Base-by-base conservation (phyloP, 441 rosid genomes). In the Melastoma candidum region DNA sequence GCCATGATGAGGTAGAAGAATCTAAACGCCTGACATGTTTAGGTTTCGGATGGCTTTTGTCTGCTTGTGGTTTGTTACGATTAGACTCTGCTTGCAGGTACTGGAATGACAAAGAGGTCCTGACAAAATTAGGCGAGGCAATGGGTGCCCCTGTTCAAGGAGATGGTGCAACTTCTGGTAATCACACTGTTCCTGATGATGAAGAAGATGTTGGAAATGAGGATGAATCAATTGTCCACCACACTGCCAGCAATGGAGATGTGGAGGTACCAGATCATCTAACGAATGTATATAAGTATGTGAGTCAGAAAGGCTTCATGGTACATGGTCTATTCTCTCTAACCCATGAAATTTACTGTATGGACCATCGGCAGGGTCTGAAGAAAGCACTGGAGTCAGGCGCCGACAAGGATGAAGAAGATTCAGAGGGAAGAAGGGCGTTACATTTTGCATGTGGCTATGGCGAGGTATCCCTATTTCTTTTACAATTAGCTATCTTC, bases 371-470 rank as follows among this genome's bases (percentile, higher is more conserved):
- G 55, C 59, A 89, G 96, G 99, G 94, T 64, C 67, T 89, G 77
- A 84, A 87, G 77, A n/a, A 61, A 62, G 97, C 96, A 7, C 75
- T 94, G 48, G 75, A 79, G 24, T 68, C 90, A 75, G 97, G 97
- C 70, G 95, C 82, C 61, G 81, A 80, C 68, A 94, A 89, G 77
- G 81, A 89, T 72, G 99, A 94, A 71, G 96, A 81, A 68, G 99
- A 93, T 76, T 80, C 99, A 0, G 97, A 89, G 70, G 99, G 97
- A 67, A 81, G 99, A 67, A 90, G 94, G 14, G 95, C 99, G 14
- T 74, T 94, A 74, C 99, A 94, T 83, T 94, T 94, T 77, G 84
- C 99, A 41, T 94, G 99, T 63, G 99, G 99, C 59, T 89, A 89
- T 64, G 99, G 99, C 25, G 97, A 89, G 97, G 99, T 94, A 29